These are phyloP conservation scores for Cytospora piceae DNA, from an alignment of 2,329 filamentous ascomycete genomes.

Conservation along the genomic window DNA sequence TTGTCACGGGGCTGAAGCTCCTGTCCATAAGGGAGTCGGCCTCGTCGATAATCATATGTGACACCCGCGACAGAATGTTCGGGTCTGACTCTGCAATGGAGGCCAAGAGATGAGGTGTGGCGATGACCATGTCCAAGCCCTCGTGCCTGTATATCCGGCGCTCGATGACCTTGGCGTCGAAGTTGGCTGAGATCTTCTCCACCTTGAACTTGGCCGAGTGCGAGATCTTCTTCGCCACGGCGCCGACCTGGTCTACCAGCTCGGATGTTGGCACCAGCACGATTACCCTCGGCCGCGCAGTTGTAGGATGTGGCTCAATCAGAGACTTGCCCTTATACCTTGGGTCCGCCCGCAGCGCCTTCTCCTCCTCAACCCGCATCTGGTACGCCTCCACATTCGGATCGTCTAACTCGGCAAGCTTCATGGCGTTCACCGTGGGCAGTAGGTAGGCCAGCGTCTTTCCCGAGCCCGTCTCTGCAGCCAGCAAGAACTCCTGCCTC, in stretches of 20 bases:
- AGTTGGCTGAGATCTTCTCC: constrained; percentile 77
- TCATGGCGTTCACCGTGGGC: constrained; percentile 83
- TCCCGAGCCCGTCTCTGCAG: constrained; percentile 94
- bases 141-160: constrained; percentile 78
- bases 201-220: constrained; percentile 88
- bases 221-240: constrained; percentile 78
- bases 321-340: constrained; percentile 65
- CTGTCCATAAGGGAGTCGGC: constrained; percentile 95
- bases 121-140: constrained; percentile 83
- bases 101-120: constrained; percentile 86
- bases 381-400: constrained; percentile 61
- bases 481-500: constrained; percentile 72
- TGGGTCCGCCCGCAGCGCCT: constrained; percentile 57
- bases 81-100: constrained; percentile 89
- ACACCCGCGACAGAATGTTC: constrained; percentile 88
- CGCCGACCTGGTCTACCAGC: constrained; percentile 84
- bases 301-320: constrained; percentile 71
- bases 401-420: constrained; percentile 70
- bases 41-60: constrained; percentile 89
- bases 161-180: constrained; percentile 78
- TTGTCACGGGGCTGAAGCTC: constrained; percentile 84
- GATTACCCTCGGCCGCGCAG: constrained; percentile 79
- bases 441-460: constrained; percentile 94
- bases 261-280: constrained; percentile 92
- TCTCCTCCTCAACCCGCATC: constrained; percentile 57